A percentile compares a stretch with the other conserved stretches of the same genome.
These are phyloP conservation scores for Decorospora gaudefroyi DNA, from an alignment of 2,329 filamentous ascomycete species.

Conservation along the genomic window DNA sequence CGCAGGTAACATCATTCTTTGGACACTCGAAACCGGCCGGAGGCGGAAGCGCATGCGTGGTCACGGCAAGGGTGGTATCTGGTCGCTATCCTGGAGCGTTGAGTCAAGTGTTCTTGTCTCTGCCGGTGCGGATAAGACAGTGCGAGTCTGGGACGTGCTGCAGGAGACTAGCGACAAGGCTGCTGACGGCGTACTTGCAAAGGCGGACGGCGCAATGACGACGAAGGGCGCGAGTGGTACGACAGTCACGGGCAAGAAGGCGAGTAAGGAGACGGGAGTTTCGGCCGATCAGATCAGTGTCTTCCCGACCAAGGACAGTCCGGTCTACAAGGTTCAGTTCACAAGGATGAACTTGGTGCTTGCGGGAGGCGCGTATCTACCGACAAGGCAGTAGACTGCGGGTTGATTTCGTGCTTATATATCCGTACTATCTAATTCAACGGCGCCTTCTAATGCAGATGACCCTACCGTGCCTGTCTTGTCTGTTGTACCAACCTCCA, in stretches of 20 bases:
- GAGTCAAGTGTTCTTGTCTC: conserved; percentile 91
- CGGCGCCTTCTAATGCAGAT: not conserved
- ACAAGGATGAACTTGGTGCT: conserved; percentile 94
- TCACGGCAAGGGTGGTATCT: conserved; percentile 90
- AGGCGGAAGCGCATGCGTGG: conserved; percentile 91
- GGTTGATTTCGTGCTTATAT: too few relatives aligned
- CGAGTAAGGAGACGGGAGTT: conserved; percentile 85
- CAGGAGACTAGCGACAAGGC: conserved; percentile 64
- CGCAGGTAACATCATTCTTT: conserved; percentile 87
- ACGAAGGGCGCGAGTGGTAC: conserved; percentile 55
- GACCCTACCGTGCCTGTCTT: too few relatives aligned
- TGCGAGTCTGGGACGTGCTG: conserved; percentile 90
- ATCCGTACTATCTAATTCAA: too few relatives aligned
- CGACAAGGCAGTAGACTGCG: conserved; percentile 31
- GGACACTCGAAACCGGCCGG: conserved; percentile 86
- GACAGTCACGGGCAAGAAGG: conserved; percentile 62
- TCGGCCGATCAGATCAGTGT: conserved; percentile 92
- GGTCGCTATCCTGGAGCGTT: conserved; percentile 89
- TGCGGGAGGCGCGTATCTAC: conserved; percentile 73
- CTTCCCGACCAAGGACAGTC: conserved; percentile 94
- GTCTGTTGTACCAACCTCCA: too few relatives aligned
- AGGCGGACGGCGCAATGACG: conserved; percentile 59
- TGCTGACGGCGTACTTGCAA: conserved; percentile 54
- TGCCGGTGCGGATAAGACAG: conserved; percentile 87
- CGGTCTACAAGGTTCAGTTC: conserved; percentile 89